phyloP scores from a whole-genome alignment of 371 early-diverging fungal genomes.

The Mortierella sp. region DNA sequence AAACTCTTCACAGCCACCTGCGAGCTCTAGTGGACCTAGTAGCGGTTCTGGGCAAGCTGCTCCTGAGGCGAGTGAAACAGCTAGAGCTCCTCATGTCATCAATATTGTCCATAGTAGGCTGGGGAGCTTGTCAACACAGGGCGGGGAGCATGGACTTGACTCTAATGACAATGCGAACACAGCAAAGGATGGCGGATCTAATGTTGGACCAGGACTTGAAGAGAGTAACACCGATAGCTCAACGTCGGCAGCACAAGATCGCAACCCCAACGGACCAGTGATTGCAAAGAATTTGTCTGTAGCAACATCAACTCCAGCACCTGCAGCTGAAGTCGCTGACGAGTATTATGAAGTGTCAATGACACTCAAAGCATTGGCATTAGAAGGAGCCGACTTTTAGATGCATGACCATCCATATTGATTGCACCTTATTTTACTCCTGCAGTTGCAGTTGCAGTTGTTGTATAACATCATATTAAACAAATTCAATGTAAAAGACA shows the following conservation, averaged over 20 bases:
- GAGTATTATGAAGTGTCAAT: constrained; percentile 52
- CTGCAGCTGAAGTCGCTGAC: constrained; percentile 25
- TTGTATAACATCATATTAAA: background rate
- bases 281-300: background rate
- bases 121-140: background rate
- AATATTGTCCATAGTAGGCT: background rate
- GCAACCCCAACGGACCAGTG: background rate
- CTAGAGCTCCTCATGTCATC: background rate
- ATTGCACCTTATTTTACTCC: background rate
- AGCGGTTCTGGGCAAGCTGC: background rate
- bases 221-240: constrained; percentile 1
- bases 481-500: background rate
- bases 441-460: background rate
- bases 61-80: background rate
- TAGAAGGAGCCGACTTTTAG: constrained; percentile 53
- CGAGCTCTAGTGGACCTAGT: background rate
- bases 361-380: constrained; percentile 45
- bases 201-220: constrained; percentile 3
- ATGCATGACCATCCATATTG: background rate
- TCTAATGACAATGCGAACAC: background rate
- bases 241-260: background rate
- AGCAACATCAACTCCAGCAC: background rate
- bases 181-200: background rate
- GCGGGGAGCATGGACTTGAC: constrained; percentile 1
- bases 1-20: background rate